Base-by-base conservation (phyloP, 257 asterid species). In the Leonotis leonurus region DNA sequence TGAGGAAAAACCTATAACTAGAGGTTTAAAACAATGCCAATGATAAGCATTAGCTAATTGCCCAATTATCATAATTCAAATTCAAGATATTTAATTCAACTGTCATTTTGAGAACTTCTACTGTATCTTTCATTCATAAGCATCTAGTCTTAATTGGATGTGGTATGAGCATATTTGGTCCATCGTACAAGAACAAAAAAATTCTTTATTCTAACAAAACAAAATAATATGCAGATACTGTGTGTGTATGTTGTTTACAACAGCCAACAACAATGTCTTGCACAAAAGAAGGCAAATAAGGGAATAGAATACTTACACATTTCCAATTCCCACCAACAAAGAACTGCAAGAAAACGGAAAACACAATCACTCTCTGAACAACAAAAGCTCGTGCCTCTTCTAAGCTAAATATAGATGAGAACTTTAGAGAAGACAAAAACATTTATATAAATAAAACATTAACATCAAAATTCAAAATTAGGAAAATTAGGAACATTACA, bases 271-370 rank as follows among this genome's bases (percentile, higher is more conserved):
- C 51, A 59, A 22, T 8, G 50, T 8, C 27, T 35, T 12, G 54
- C 62, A 57, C 1, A 54, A 33, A 56, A 25, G 24, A 39, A 33
- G 22, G 27, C 41, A 49, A 21, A 27, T 44, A 43, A 40, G 52
- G 44, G 29, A 33, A 55, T 54, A 41, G 22, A 50, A 35, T 77
- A 87, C 99, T 93, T 85, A 89, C 99, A 75, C 99, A 93, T 70
- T 93, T 93, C 97, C 99, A 93, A 66, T 93, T 93, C 61, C 99
- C 99, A 63, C 99, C 99, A 75, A 93, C 99, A 63, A 93, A 89
- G 85, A 89, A 93, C 97, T 93, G 99, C 95, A 83, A 75, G 50
- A 65, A 54, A 69, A 72, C 68, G 6, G 41, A 20, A 39, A 53
- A 57, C 30, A 29, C 5, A 56, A 56, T 77, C 41, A 73, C 32